Conservation (phyloP, 495 filamentous ascomycete genomes). For the Bacidia gigantensis region DNA sequence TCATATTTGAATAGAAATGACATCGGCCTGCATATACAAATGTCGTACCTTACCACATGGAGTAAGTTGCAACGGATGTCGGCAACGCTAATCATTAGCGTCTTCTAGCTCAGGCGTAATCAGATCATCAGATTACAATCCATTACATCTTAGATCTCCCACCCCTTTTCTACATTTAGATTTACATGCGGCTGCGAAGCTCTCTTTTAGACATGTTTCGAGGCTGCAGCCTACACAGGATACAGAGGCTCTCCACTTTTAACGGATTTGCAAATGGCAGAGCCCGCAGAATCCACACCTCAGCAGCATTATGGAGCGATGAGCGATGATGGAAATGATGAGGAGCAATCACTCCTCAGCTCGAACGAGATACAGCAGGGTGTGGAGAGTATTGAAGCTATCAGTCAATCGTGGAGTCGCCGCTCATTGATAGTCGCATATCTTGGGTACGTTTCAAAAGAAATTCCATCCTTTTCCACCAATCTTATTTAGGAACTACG, state of each 20-base stretch:
- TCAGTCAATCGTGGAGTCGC: slow-evolving; percentile 41
- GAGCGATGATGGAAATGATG: slow-evolving; percentile 3
- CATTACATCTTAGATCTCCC: not conserved
- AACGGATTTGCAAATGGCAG: not conserved
- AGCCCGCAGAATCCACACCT: not conserved
- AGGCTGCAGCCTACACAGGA: too few relatives aligned
- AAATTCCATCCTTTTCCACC: too few relatives aligned
- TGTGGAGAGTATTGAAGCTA: slow-evolving; percentile 42
- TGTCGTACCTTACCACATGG: too few relatives aligned
- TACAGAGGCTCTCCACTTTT: not conserved
- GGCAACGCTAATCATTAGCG: not conserved
- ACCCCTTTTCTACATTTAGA: not conserved
- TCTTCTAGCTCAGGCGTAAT: not conserved
- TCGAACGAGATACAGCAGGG: slow-evolving; percentile 36
- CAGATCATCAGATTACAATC: slow-evolving; percentile 7
- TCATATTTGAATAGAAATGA: too few relatives aligned
- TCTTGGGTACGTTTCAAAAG: slow-evolving; percentile 29
- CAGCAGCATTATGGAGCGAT: not conserved
- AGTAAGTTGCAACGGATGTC: too few relatives aligned
- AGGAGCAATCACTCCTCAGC: slow-evolving; percentile 9
- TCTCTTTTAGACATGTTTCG: too few relatives aligned
- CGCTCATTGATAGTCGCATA: slow-evolving; percentile 40
- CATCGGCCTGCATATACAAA: too few relatives aligned
- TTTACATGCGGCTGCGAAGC: not conserved
- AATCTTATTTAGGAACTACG: too few relatives aligned